Base-by-base conservation (phyloP, 2,329 filamentous ascomycete species). In the Trichoderma koningiopsis region DNA sequence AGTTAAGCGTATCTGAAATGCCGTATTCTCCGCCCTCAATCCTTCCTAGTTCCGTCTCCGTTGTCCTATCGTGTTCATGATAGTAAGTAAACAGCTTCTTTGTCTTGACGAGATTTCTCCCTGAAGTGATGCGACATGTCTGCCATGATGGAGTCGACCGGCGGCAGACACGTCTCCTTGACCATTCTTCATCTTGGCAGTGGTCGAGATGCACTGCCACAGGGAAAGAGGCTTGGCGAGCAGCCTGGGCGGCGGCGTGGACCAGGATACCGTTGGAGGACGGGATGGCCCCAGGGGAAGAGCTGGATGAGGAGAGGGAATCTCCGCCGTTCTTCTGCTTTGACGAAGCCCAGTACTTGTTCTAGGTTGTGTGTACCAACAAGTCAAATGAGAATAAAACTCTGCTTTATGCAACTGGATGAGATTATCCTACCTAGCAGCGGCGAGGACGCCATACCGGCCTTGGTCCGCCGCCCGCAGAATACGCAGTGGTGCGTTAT, bases 41-140 rank as follows among this genome's bases (percentile, higher is more conserved):
- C 2, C 90, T 79, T 0, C 89, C 89, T 0, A 88, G 89, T 74
- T 92, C 90, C 0, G 89, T 90, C 76, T 92, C 90, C 0, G 89
- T 90, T 0, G 88, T 85, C 64, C 92, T 91, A 0, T 88, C 88
- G 27, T 85, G 81, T 70, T 79, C 86, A 74, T 91, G 86, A 73
- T 89, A 91, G 73, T 89, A 88, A 16, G 78, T 79, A 3, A 88
- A 88, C 67, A 91, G 79, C 69, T 90, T 86, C 66, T 82, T 83
- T 19, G 89, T 92, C 76, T 85, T 83, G 1, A 83, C 81, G 89
- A 93, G 80, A 74, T 92, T 93, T 79, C 68, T 85, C 89, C 72
- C 89, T 89, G 72, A 90, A 88, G 75, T 90, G 88, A 75, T 92
- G 90, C 69, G 84, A 88, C 90, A 93, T 93, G 78, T 93, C 91